Evolutionary conservation across 768 basidiomycete genomes (phyloP).

Genomic region (Pisolithus tinctorius): DNA sequence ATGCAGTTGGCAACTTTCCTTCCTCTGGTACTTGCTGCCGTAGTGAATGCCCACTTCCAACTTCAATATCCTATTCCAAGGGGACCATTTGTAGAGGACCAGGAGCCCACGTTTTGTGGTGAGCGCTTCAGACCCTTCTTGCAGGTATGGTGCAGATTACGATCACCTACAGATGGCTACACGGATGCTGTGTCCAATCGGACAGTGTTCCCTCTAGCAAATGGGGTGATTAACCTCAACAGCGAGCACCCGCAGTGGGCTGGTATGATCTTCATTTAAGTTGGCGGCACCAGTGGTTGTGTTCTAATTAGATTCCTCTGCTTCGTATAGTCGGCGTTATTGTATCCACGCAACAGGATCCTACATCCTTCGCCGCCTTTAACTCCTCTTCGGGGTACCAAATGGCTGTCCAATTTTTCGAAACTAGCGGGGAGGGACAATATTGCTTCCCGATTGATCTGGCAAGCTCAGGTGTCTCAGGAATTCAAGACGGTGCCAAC

Average conservation of each 20-base stretch:
- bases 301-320: constrained; percentile 2
- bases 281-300: not conserved
- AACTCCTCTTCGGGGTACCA: constrained; percentile 32
- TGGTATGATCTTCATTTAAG: constrained; percentile 27
- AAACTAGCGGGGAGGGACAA: constrained; percentile 47
- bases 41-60: constrained; percentile 70
- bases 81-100: constrained; percentile 56
- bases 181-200: constrained; percentile 44
- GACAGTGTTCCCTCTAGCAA: constrained; percentile 60
- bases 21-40: constrained; percentile 32
- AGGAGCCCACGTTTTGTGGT: constrained; percentile 67
- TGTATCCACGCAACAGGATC: constrained; percentile 50
- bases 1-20: constrained; percentile 34
- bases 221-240: constrained; percentile 55
- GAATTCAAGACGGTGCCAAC: constrained; percentile 55
- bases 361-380: constrained; percentile 62
- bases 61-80: constrained; percentile 69
- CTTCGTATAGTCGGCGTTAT: constrained; percentile 39
- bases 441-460: constrained; percentile 69
- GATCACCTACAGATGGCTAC: constrained; percentile 53
- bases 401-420: constrained; percentile 41
- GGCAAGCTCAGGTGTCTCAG: constrained; percentile 38
- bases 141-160: not conserved
- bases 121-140: constrained; percentile 10
- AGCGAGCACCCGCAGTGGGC: constrained; percentile 62